These are phyloP conservation scores for Curvularia sp. DNA, from an alignment of 2,329 filamentous ascomycete genomes.

Conservation along the genomic window DNA sequence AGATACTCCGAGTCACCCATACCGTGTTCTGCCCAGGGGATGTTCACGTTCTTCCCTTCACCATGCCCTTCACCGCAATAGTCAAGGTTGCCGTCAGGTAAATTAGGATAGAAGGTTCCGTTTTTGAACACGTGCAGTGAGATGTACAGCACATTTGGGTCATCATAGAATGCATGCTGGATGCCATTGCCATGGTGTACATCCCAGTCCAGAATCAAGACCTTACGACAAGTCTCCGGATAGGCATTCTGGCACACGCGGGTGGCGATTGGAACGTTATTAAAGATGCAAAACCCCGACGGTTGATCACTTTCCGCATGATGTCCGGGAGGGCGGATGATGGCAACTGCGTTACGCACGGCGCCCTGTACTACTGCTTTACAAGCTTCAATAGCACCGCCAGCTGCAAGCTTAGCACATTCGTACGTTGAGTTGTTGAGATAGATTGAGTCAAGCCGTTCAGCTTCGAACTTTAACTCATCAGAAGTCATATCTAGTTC, in stretches of 20 bases:
- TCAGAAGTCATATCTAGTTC: constrained; percentile 56
- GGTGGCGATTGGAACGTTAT: constrained; percentile 95
- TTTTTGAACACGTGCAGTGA: constrained; percentile 89
- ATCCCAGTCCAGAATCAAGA: constrained; percentile 92
- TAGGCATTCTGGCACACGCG: constrained; percentile 84
- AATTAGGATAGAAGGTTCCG: constrained; percentile 82
- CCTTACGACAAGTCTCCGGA: constrained; percentile 81
- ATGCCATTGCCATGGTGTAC: constrained; percentile 87
- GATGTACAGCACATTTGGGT: constrained; percentile 94
- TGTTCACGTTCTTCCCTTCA: constrained; percentile 70
- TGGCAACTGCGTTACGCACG: constrained; percentile 93
- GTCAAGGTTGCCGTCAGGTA: constrained; percentile 64
- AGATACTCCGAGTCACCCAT: constrained; percentile 99
- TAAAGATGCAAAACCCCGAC: constrained; percentile 97
- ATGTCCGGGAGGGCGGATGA: constrained; percentile 93
- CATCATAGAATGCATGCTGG: constrained; percentile 93
- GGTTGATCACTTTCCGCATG: constrained; percentile 86
- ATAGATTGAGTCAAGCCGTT: constrained; percentile 56
- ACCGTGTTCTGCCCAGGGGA: constrained; percentile 71
- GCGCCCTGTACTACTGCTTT: constrained; percentile 83
- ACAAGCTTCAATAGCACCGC: constrained; percentile 94
- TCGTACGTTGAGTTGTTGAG: constrained; percentile 80
- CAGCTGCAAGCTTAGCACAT: constrained; percentile 83
- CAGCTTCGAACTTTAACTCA: constrained; percentile 73
- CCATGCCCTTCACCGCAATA: constrained; percentile 66